Conservation (phyloP, 495 filamentous ascomycete species). For the Chaetomidium leptoderma region DNA sequence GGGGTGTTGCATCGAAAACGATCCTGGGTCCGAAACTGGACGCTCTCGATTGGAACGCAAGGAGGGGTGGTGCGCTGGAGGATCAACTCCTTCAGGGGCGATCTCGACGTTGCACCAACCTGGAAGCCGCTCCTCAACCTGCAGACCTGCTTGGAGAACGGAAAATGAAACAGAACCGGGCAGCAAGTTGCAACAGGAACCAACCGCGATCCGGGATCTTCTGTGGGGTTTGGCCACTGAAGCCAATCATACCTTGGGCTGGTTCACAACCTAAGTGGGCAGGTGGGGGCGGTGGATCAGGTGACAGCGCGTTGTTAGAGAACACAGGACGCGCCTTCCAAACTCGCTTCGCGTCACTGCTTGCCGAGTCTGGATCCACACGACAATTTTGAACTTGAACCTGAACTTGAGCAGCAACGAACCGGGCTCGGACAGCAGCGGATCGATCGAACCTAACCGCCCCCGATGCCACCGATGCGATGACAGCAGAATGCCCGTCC, state of each 20-base stretch:
- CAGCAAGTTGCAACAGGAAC: not conserved
- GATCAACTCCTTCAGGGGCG: not conserved
- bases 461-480: too few species aligned
- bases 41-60: not conserved
- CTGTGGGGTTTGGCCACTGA: not conserved
- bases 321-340: conserved; percentile 10
- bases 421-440: too few species aligned
- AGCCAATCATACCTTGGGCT: not conserved
- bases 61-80: not conserved
- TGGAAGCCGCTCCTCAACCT: not conserved
- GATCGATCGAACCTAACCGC: too few species aligned
- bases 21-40: not conserved
- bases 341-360: conserved; percentile 16
- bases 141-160: too few species aligned
- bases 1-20: too few species aligned
- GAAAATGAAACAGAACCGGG: too few species aligned
- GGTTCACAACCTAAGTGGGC: not conserved
- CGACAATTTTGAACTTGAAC: not conserved
- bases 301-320: conserved; percentile 15
- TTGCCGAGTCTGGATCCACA: too few species aligned
- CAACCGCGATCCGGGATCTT: not conserved
- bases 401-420: not conserved
- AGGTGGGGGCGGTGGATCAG: conserved; percentile 16
- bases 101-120: not conserved
- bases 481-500: conserved; percentile 5